Evolutionary conservation across 768 basidiomycete species (phyloP), one percentile per base, ranked within the genome.

Genomic region (Russula sp.): DNA sequence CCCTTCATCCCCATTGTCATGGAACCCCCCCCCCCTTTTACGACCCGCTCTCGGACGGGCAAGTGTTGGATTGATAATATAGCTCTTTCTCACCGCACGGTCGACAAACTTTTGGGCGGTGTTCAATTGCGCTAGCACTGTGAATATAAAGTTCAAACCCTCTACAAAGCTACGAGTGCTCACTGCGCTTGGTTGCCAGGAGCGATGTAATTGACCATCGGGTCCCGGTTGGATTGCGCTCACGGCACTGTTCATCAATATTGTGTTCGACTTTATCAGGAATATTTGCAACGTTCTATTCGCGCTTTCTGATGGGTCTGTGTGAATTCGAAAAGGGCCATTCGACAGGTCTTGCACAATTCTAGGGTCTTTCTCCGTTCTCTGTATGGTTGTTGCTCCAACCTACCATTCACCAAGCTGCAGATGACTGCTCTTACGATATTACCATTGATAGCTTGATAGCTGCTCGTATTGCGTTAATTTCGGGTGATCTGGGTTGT

Each of bases 51-150:
- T 38, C 46, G 24, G 54, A 51, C 42, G 54, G 34, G 22, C 32
- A 30, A 42, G 40, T 32, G 16, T 40, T 50, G 46, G 46, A 14
- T 44, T 57, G 44, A 61, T 61, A 61, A 57, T 38, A 61, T 30
- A 61, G n/a, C 49, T n/a, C 32, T 65, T 57, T 61, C 48, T 57
- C 42, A 56, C 49, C 48, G 30, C 64, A 61, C 57, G 55, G 28
- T 30, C 2, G 28, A 30, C 28, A 30, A 30, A 30, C 28, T 30
- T 5, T 30, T 30, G 28, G 28, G 28, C 28, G 28, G 48, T 48
- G 22, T 65, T 46, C 49, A 38, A 57, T 52, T 14, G 42, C 56
- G 32, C 49, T 13, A 0, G 13, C 36, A 49, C 53, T 6, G 34
- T 54, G 34, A 52, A 46, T 40, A 24, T 48, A 22, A 44, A 16